A percentile compares a stretch with the other conserved stretches of the same genome.
Conservation (phyloP, 192 early-diverging fungal genomes). For the Gonapodya sp. region DNA sequence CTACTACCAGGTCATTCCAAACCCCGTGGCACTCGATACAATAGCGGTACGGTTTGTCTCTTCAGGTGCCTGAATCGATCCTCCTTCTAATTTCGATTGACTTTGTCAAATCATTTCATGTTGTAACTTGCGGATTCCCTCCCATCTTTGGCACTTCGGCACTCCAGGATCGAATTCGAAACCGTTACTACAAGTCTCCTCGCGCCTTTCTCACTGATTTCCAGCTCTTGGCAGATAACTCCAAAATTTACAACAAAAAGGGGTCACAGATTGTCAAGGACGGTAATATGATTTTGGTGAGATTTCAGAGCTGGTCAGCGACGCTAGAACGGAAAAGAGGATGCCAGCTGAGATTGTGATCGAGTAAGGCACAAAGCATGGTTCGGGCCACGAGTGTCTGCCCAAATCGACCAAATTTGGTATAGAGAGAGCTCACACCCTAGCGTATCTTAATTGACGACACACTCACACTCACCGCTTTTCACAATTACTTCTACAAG, state of each 20-base stretch:
- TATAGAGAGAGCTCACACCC: too few relatives aligned
- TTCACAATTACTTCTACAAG: not conserved
- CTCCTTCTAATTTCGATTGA: too few relatives aligned
- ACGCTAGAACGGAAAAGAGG: too few relatives aligned
- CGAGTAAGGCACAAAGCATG: too few relatives aligned
- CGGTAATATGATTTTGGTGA: constrained; percentile 16
- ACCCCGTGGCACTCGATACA: constrained; percentile 64
- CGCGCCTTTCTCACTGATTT: constrained; percentile 25
- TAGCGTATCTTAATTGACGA: too few relatives aligned
- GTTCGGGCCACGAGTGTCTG: too few relatives aligned
- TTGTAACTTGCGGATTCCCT: too few relatives aligned
- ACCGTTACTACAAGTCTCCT: not conserved
- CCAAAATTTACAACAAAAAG: constrained; percentile 39
- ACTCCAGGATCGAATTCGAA: constrained; percentile 12
- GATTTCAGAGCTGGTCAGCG: too few relatives aligned
- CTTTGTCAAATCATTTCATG: too few relatives aligned
- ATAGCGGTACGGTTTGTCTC: constrained; percentile 37
- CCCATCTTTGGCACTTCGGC: constrained; percentile 18
- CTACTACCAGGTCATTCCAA: constrained; percentile 73
- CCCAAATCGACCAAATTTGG: too few relatives aligned
- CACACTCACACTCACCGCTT: not conserved
- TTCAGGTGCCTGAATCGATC: too few relatives aligned
- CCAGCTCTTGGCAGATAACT: constrained; percentile 32
- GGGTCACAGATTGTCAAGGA: constrained; percentile 35
- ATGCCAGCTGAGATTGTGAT: too few relatives aligned